A percentile compares a stretch with the other conserved stretches of the same genome.
phyloP scores from a whole-genome alignment of 768 basidiomycete genomes.

The Mycena floridula region DNA sequence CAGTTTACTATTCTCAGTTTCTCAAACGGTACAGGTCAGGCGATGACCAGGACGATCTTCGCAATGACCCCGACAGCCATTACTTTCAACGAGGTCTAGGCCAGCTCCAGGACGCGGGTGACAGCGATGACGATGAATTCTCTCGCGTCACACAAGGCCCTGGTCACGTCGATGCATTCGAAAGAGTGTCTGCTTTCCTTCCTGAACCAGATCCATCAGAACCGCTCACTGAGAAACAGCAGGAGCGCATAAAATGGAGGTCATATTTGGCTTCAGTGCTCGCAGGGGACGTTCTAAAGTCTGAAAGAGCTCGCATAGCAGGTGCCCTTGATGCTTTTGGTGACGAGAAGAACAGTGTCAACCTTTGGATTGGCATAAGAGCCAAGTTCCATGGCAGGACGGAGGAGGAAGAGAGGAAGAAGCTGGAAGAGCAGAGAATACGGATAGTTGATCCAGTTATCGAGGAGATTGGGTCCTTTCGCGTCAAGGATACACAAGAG shows the following conservation, averaged over 20 bases:
- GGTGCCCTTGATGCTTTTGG: slow-evolving; percentile 64
- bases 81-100: slow-evolving; percentile 71
- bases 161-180: slow-evolving; percentile 35
- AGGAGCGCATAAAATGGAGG: slow-evolving; percentile 91
- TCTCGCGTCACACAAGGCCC: slow-evolving; percentile 33
- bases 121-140: slow-evolving; percentile 72
- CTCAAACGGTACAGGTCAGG: slow-evolving; percentile 66
- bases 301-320: slow-evolving; percentile 91
- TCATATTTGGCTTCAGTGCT: slow-evolving; percentile 92
- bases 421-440: slow-evolving; percentile 77
- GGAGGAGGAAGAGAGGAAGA: slow-evolving; percentile 75
- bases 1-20: slow-evolving; percentile 67
- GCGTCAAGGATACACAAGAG: slow-evolving; percentile 39
- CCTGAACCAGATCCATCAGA: slow-evolving; percentile 60
- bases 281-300: slow-evolving; percentile 88
- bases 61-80: slow-evolving; percentile 78
- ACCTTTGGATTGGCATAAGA: slow-evolving; percentile 83
- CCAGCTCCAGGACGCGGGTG: slow-evolving; percentile 60
- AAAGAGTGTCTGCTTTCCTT: slow-evolving; percentile 45
- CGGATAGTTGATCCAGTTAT: slow-evolving; percentile 78
- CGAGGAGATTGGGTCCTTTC: slow-evolving; percentile 77
- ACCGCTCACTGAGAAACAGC: slow-evolving; percentile 66
- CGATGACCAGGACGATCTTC: slow-evolving; percentile 58
- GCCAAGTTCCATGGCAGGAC: slow-evolving; percentile 79
- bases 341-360: slow-evolving; percentile 63